phyloP scores from a whole-genome alignment of 2,329 filamentous ascomycete genomes.

The Grosmannia serpens region DNA sequence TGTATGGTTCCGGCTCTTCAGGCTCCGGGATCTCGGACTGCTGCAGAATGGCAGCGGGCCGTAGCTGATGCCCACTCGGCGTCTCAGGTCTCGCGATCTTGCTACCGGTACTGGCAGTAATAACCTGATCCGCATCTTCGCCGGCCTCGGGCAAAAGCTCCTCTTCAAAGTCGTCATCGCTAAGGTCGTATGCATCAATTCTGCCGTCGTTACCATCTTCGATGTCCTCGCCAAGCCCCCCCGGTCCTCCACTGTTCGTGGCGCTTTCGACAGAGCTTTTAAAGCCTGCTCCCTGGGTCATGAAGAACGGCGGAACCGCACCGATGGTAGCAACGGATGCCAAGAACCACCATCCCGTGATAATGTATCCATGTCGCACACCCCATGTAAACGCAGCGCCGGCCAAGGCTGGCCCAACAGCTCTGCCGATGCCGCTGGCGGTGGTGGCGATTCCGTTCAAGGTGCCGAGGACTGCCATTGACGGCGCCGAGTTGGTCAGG shows the following conservation, averaged over 20 bases:
- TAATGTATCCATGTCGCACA: constrained; percentile 61
- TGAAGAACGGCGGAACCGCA: constrained; percentile 60
- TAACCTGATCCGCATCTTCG: constrained; percentile 1
- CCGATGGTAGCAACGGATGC: constrained; percentile 51
- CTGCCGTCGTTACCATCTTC: constrained; percentile 18
- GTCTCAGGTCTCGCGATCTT: not conserved
- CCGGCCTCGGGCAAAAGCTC: not conserved
- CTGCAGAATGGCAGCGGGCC: not conserved
- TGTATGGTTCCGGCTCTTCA: constrained; percentile 6
- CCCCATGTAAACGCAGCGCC: constrained; percentile 68
- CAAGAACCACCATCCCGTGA: constrained; percentile 76
- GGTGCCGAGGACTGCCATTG: constrained; percentile 68
- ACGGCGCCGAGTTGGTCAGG: constrained; percentile 74
- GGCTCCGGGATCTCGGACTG: constrained; percentile 2
- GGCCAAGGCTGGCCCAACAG: constrained; percentile 62
- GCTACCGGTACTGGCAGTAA: not conserved
- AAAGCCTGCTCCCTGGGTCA: constrained; percentile 64
- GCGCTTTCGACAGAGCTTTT: constrained; percentile 21
- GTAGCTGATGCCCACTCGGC: not conserved
- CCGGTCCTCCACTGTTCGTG: constrained; percentile 18
- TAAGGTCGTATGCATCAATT: constrained; percentile 1
- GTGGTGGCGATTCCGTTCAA: constrained; percentile 85
- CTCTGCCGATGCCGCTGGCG: constrained; percentile 68
- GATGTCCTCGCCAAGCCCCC: constrained; percentile 24
- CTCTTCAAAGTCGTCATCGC: constrained; percentile 7